Evolutionary conservation across 306 rosid genomes (phyloP), one percentile per base, ranked within the genome.

Genomic region (Begonia peltatifolia): DNA sequence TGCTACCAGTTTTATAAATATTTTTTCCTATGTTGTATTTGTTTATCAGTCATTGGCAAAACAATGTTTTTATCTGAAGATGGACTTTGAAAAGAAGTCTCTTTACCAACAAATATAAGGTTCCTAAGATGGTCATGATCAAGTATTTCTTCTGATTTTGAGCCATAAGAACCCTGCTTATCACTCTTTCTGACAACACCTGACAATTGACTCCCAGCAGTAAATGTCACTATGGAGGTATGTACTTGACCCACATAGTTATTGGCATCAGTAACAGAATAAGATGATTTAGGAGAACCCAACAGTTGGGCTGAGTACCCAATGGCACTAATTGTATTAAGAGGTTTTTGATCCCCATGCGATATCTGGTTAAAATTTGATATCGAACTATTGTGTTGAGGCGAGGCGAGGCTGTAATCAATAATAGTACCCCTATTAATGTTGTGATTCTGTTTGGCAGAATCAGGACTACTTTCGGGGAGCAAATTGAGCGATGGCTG

Each of bases 371-470:
- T 74, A n/a, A 38, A 46, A 67, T 53, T 67, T 36, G 64, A 46
- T 10, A 71, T 14, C 46, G 72, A 68, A 71, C 52, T 57, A 65
- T 48, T 79, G 46, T 76, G 61, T 51, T 74, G 84, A 38, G 78
- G 55, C 4, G 87, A 54, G 16, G 68, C 54, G 46, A 65, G 66
- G 76, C 68, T 70, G 66, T 72, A 79, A 63, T 81, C 82, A 55
- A 63, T 47, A 52, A 63, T 47, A 56, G 75, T 10, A 58, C 58
- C 74, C 79, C 71, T 69, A 54, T 53, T 68, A 30, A 66, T 63
- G 58, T 62, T 68, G 59, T 68, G 50, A 57, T 61, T 73, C 72
- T 72, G 82, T 59, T 68, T 69, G 61, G 70, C 71, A 52, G 82
- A 56, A 50, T 70, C 65, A 58, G 75, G 66, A 67, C 66, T 64